Base-by-base conservation (phyloP, 352 stramenopile species). In the Phytophthora citricola region DNA sequence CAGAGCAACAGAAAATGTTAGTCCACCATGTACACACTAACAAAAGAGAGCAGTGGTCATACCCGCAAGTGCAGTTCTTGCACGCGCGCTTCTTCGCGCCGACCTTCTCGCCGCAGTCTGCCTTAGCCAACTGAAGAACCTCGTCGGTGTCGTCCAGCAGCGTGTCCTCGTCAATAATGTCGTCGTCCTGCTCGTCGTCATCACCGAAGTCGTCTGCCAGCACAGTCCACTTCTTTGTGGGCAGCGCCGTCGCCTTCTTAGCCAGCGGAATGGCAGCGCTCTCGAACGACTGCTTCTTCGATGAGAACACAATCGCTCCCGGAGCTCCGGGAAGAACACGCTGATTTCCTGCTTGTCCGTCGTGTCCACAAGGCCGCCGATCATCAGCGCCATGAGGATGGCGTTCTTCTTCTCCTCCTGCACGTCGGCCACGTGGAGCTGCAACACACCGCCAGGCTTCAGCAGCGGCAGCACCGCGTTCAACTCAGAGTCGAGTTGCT, bases 31-130 rank as follows among this genome's bases (percentile, higher is more conserved):
- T 7, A n/a, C 26, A 15, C n/a, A 15, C 52, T 7, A 34, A 39
- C 34, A 20, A 31, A n/a, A 9, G 3, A 45, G 20, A 40, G 14
- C n/a, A 27, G 11, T 26, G 4, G 24, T 5, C 69, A 50, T 75
- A 94, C 87, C 97, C 97, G 83, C 97, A 99, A 26, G 93, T 98
- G 81, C 97, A 99, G 80, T 99, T 93, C 76, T 98, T 98, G 89
- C 97, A 99, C 5, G 96, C 87, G 49, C 91, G 85, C 67, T 90
- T 90, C 75, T 98, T 98, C 44, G 91, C 90, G 51, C 86, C 83
- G 58, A 86, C 93, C 63, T 93, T 85, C 41, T 92, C 86, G 2
- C 69, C 88, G 52, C 84, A 93, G 47, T 93, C 84, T 32, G 78
- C 69, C 62, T 92, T 84, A 3, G 84, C 83, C 1, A 83, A 71